These are phyloP conservation scores for Aspergillus fumigatiaffinis DNA, from an alignment of 2,329 filamentous ascomycete species.

Conservation along the genomic window DNA sequence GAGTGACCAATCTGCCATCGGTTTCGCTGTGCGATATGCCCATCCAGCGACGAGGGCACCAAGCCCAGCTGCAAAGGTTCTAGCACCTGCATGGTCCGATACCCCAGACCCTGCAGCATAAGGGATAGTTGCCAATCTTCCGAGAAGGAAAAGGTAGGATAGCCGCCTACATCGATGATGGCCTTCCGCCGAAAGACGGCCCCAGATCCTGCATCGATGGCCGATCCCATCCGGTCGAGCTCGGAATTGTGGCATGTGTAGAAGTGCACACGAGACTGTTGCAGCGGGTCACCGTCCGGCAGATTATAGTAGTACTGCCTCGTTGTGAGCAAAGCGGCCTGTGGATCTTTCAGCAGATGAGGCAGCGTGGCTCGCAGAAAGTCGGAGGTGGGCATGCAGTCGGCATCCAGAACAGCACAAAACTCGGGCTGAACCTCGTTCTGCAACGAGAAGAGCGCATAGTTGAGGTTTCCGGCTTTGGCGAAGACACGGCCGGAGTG, in stretches of 20 bases:
- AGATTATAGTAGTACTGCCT: slow-evolving; percentile 35
- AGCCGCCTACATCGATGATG: slow-evolving; percentile 29
- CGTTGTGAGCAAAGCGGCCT: slow-evolving; percentile 29
- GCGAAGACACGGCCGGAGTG: slow-evolving; percentile 27
- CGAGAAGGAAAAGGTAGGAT: slow-evolving; percentile 32
- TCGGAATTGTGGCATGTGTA: slow-evolving; percentile 31
- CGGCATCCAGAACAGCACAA: slow-evolving; percentile 32
- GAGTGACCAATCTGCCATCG: slow-evolving; percentile 36
- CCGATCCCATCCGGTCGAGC: slow-evolving; percentile 24
- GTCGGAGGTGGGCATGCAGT: slow-evolving; percentile 33
- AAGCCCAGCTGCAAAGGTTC: slow-evolving; percentile 32
- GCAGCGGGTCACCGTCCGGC: slow-evolving; percentile 27
- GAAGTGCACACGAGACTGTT: slow-evolving; percentile 29
- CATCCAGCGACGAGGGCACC: slow-evolving; percentile 32
- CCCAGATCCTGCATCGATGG: slow-evolving; percentile 34
- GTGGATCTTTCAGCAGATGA: slow-evolving; percentile 27
- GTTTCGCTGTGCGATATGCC: slow-evolving; percentile 33
- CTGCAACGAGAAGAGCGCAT: slow-evolving; percentile 25
- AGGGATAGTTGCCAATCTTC: slow-evolving; percentile 34
- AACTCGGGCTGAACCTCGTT: slow-evolving; percentile 24
- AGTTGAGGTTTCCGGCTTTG: slow-evolving; percentile 39
- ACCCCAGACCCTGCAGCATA: slow-evolving; percentile 27
- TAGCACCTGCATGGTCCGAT: slow-evolving; percentile 26
- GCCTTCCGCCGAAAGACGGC: slow-evolving; percentile 30
- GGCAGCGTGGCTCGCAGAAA: slow-evolving; percentile 36